Evolutionary conservation across 1,284 basidiomycete species (phyloP).

Genomic region (Malassezia obtusa): DNA sequence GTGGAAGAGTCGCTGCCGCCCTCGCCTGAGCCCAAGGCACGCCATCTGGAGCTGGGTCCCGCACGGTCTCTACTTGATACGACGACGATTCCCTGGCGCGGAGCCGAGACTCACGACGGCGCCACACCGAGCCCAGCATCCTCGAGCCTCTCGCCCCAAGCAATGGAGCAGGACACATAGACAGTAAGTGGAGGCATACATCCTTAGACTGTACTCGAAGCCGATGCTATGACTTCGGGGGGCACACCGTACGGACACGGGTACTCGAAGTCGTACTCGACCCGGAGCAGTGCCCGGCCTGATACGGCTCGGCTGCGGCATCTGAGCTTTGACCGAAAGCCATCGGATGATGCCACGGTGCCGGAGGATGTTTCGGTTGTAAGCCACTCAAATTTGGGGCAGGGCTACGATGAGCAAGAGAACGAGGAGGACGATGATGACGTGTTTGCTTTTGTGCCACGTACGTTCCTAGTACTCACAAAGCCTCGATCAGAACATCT

Average conservation of each 20-base stretch:
- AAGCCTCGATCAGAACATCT: not conserved
- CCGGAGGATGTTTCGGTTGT: not conserved
- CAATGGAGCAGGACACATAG: constrained; percentile 21
- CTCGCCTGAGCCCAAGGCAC: not conserved
- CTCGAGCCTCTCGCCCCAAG: constrained; percentile 10
- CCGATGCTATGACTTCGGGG: not conserved
- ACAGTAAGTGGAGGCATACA: not conserved
- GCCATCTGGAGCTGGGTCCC: constrained; percentile 36
- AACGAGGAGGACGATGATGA: constrained; percentile 37
- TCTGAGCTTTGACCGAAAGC: not conserved
- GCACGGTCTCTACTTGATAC: constrained; percentile 21
- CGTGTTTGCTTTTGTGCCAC: constrained; percentile 44
- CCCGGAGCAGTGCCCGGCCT: not conserved
- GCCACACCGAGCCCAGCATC: not conserved
- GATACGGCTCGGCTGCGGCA: not conserved
- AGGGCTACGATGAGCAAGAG: too few relatives aligned
- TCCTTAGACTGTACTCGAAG: not conserved
- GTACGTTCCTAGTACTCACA: constrained; percentile 13
- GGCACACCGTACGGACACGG: not conserved
- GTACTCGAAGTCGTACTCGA: not conserved
- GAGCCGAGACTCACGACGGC: not conserved
- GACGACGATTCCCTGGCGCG: constrained; percentile 10
- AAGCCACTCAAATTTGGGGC: constrained; percentile 4
- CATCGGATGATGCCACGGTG: not conserved
- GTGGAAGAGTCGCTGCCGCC: not conserved